Evolutionary conservation across 805 yeast species (phyloP), one percentile per base, ranked within the genome.

Genomic region (Kodamaea kaohsiungensis): DNA sequence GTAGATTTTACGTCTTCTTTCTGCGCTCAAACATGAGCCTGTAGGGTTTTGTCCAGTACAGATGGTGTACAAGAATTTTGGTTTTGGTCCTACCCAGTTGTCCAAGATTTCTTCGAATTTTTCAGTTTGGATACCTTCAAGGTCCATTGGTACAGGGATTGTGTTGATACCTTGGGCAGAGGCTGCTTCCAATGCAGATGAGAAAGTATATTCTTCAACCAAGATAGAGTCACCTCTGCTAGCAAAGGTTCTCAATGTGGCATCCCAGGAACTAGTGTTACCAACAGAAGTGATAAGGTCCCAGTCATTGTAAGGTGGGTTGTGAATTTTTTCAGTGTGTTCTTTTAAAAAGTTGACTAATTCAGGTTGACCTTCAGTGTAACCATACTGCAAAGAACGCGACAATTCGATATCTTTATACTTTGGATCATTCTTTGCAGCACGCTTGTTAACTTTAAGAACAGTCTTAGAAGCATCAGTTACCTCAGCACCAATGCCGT

Each of bases 41-140:
- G 98, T 92, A 59, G 99, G 99, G 80, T 93, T 93, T 77, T 95
- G 98, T 58, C 99, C 99, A 7, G 98, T 95, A 60, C 95, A 87
- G 63, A 93, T 90, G 42, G 95, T 86, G 82, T 95, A 95, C 62
- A 93, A 78, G 56, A 93, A 76, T 71, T 88, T 91, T 61, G 98
- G 98, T 71, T 85, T 85, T 55, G 83, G 81, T 53, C 75, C 86
- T 12, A 78, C 78, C 98, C 98, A 92, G 66, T 80, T 75, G 57
- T 78, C 81, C 64, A 93, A 73, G 51, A 86, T 70, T 9, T 68
- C 61, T 39, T 78, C 92, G 53, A 93, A 76, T 49, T 82, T 81
- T 56, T 83, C 87, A 12, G 97, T 96, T 51, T 86, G 71, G 50
- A 91, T 79, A 57, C 98, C 98, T 56, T 80, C 78, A 19, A 80